These are phyloP conservation scores for Neurospora sublineolata DNA, from an alignment of 495 filamentous ascomycete species.

Conservation along the genomic window DNA sequence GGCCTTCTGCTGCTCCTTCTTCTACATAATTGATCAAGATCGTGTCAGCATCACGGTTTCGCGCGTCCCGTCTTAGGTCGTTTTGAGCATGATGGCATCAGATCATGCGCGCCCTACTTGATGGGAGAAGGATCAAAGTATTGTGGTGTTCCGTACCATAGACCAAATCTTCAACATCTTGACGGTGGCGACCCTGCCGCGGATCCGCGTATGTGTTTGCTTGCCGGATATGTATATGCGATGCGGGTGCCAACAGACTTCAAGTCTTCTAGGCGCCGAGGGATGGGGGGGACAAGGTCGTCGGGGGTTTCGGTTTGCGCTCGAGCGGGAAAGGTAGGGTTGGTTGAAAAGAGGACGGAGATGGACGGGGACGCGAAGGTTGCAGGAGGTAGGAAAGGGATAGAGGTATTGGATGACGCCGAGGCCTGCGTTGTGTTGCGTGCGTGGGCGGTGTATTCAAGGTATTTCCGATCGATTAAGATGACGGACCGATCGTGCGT, in stretches of 20 bases:
- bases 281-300: not conserved
- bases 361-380: not conserved
- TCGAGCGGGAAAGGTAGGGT: not conserved
- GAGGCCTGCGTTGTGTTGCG: not conserved
- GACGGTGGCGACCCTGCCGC: conserved; percentile 12
- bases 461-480: not conserved
- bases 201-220: not conserved
- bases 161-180: conserved; percentile 99
- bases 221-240: not conserved
- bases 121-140: not conserved
- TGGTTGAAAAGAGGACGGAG: not conserved
- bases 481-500: not conserved
- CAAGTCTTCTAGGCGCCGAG: not conserved
- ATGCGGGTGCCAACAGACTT: not conserved
- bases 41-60: conserved; percentile 49
- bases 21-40: conserved; percentile 37
- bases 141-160: conserved; percentile 56
- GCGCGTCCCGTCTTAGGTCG: conserved; percentile 28
- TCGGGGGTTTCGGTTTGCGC: not conserved
- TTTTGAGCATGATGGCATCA: not conserved
- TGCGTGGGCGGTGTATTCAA: not conserved
- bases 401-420: not conserved
- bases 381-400: not conserved
- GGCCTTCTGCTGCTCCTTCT: conserved; percentile 89
- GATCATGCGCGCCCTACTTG: not conserved